Conservation (phyloP, 2,329 filamentous ascomycete genomes). For the Calonectria crousiana region DNA sequence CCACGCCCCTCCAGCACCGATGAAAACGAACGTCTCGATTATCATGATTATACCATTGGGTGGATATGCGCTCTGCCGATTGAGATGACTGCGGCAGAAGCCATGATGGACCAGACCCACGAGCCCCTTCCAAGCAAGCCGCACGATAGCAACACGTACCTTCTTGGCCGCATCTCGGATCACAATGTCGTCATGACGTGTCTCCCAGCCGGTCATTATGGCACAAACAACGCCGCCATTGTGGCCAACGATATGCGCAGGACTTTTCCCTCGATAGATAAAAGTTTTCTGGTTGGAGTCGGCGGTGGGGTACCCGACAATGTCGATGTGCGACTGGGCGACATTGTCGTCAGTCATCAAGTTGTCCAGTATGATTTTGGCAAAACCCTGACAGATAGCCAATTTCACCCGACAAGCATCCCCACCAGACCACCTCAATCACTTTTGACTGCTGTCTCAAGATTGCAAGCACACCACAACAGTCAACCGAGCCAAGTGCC, state of each 20-base stretch:
- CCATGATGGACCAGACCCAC: neutral
- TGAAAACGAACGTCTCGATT: neutral
- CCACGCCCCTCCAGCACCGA: neutral
- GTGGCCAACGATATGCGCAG: constrained; percentile 3
- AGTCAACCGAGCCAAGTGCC: neutral
- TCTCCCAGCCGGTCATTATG: neutral
- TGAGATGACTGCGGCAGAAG: constrained; percentile 3
- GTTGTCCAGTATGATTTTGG: constrained; percentile 23
- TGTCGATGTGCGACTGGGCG: constrained; percentile 25
- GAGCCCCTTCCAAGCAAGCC: neutral
- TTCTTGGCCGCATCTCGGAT: neutral
- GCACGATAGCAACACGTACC: constrained; percentile 8
- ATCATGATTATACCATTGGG: constrained; percentile 5
- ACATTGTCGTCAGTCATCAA: constrained; percentile 23
- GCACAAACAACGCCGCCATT: neutral
- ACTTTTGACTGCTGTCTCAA: neutral
- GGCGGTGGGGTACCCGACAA: constrained; percentile 22
- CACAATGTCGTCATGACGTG: constrained; percentile 16
- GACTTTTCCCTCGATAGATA: neutral
- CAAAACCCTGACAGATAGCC: neutral
- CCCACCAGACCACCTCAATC: neutral
- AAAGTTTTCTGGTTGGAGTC: constrained; percentile 26
- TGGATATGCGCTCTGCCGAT: constrained; percentile 18
- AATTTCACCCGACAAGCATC: neutral
- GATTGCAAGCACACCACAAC: neutral